These are phyloP conservation scores for Elongisporangium undulatum DNA, from an alignment of 352 stramenopile species.

Conservation along the genomic window DNA sequence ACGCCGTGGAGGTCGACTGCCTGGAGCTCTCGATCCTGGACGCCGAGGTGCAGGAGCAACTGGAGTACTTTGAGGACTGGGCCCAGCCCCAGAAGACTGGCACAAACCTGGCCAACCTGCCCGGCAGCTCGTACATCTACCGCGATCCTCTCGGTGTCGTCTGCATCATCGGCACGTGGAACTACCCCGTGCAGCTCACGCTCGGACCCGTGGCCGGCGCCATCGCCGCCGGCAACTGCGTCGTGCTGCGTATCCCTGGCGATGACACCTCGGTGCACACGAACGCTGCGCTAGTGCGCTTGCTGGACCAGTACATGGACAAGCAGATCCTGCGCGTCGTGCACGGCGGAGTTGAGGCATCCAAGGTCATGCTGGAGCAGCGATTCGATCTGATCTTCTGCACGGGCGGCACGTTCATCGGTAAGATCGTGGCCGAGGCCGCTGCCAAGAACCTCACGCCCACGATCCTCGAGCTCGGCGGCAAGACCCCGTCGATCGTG, in stretches of 20 bases:
- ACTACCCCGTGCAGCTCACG: slow-evolving; percentile 86
- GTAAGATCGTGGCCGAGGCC: slow-evolving; percentile 89
- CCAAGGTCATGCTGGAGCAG: slow-evolving; percentile 75
- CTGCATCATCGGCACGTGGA: slow-evolving; percentile 91
- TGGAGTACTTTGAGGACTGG: slow-evolving; percentile 75
- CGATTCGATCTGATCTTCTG: slow-evolving; percentile 84
- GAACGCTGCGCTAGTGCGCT: slow-evolving; percentile 54
- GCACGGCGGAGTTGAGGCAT: slow-evolving; percentile 75
- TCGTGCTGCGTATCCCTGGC: slow-evolving; percentile 89
- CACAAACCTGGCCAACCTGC: slow-evolving; percentile 56
- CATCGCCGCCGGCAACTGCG: slow-evolving; percentile 91
- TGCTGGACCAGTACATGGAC: slow-evolving; percentile 80
- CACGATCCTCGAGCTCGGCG: slow-evolving; percentile 93
- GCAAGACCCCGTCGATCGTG: slow-evolving; percentile 89
- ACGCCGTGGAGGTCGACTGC: slow-evolving; percentile 51
- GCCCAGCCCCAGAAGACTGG: slow-evolving; percentile 35
- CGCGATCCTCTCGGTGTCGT: slow-evolving; percentile 79
- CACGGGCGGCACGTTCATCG: slow-evolving; percentile 68
- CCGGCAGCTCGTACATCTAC: slow-evolving; percentile 56
- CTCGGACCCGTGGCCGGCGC: slow-evolving; percentile 75
- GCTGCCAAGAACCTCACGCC: slow-evolving; percentile 94
- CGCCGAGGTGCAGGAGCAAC: slow-evolving; percentile 51
- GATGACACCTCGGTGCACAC: slow-evolving; percentile 70
- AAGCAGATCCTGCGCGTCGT: slow-evolving; percentile 76
- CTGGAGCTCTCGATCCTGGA: slow-evolving; percentile 45